Base-by-base conservation (phyloP, 192 early-diverging fungal genomes). In the Coemansia pectinata region DNA sequence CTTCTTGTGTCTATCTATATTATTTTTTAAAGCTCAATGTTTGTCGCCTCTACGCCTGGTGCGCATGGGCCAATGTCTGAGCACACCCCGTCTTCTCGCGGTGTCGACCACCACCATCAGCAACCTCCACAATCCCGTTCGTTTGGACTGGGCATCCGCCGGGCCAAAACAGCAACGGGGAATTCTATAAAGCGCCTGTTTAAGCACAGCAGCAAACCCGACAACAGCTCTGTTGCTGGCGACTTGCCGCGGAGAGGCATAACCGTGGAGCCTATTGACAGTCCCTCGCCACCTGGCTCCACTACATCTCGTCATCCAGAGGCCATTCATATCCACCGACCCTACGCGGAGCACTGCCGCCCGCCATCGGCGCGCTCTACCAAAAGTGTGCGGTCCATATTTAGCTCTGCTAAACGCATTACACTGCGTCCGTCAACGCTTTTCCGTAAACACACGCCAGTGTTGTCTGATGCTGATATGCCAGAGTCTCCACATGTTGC, bases 141-240 rank as follows among this genome's bases (percentile, higher is more conserved):
- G 55, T 33, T 58, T 58, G 55, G 55, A 33, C 27, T 58, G 55
- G 55, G 55, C 21, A 45, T 78, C 45, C 70, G 71, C 11, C 76
- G 76, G 15, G 70, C 70, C 52, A 69, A 60, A 53, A 61, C 76
- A 5, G 65, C 71, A 0, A 72, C 70, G 5, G 62, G 66, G n/a
- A 78, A 78, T 23, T 72, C 76, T 1, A 72, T 78, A 62, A 78
- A 69, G 57, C 63, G 53, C 45, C 70, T 78, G 27, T 78, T 78
- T 62, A 73, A 73, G 39, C 59, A 65, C 44, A 38, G 52, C 19
- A 67, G 66, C 66, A 53, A 61, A 6, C 11, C 34, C 29, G 65
- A 53, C 36, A 57, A 21, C 9, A 34, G 21, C 47, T 12, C 47
- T 10, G 6, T 21, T 10, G 21, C 47, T 1, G 23, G 55, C 55